Conservation (phyloP, 2,329 filamentous ascomycete genomes). For the Dactylellina haptotyla region DNA sequence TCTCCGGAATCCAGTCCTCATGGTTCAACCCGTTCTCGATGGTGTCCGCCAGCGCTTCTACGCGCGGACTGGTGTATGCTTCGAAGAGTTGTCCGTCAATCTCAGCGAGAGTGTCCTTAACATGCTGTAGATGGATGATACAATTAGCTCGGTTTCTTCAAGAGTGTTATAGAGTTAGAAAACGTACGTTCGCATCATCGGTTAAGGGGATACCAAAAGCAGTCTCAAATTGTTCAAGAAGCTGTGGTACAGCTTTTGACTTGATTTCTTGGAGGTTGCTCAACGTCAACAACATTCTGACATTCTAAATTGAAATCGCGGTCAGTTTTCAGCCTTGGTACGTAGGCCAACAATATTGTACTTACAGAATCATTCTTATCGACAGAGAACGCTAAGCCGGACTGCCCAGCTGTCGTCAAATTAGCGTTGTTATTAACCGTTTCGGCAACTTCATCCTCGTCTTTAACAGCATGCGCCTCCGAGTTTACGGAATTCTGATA, state of each 20-base stretch:
- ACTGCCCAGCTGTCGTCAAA: slow-evolving; percentile 36
- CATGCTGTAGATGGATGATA: slow-evolving; percentile 65
- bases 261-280: slow-evolving; percentile 89
- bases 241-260: slow-evolving; percentile 80
- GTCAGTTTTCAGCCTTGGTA: slow-evolving; percentile 11
- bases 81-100: slow-evolving; percentile 92
- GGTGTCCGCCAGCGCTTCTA: slow-evolving; percentile 73
- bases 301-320: slow-evolving; percentile 69
- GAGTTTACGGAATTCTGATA: slow-evolving; percentile 92
- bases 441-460: slow-evolving; percentile 66
- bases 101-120: slow-evolving; percentile 87
- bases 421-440: slow-evolving; percentile 58
- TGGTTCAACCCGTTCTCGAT: slow-evolving; percentile 78
- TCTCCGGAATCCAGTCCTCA: slow-evolving; percentile 75
- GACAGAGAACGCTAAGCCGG: slow-evolving; percentile 49
- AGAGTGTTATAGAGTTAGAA: background rate
- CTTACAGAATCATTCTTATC: slow-evolving; percentile 53
- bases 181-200: slow-evolving; percentile 77
- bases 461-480: slow-evolving; percentile 69
- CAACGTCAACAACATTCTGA: slow-evolving; percentile 91
- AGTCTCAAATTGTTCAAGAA: slow-evolving; percentile 93
- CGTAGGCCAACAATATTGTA: background rate
- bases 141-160: background rate
- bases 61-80: slow-evolving; percentile 84
- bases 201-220: slow-evolving; percentile 93